Evolutionary conservation across 1,284 basidiomycete genomes (phyloP).

Genomic region (Marasmius fiardii): DNA sequence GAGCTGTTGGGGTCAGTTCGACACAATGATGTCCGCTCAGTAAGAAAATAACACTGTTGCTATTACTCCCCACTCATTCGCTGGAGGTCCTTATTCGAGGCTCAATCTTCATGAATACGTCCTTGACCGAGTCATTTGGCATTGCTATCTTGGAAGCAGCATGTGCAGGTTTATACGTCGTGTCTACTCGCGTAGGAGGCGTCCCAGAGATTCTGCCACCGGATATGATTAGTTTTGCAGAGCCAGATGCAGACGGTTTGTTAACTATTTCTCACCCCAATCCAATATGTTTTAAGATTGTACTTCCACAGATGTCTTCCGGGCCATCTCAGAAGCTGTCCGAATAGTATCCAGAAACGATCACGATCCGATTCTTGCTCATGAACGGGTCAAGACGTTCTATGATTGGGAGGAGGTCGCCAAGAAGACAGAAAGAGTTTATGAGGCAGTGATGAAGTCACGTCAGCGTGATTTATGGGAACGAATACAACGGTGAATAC

Average conservation of each 20-base stretch:
- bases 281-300: neutral
- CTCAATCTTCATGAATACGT: constrained; percentile 93
- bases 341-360: constrained; percentile 60
- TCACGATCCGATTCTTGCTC: constrained; percentile 80
- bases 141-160: constrained; percentile 97
- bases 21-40: constrained; percentile 81
- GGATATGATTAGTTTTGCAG: constrained; percentile 93
- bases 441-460: constrained; percentile 62
- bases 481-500: constrained; percentile 63
- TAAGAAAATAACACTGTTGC: constrained; percentile 30
- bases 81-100: constrained; percentile 81
- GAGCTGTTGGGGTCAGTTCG: constrained; percentile 82
- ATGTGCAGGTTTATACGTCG: constrained; percentile 91
- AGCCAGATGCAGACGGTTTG: constrained; percentile 79
- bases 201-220: constrained; percentile 93
- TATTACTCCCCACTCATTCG: neutral
- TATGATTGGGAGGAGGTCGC: constrained; percentile 90
- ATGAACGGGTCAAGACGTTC: constrained; percentile 75
- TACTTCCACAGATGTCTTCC: constrained; percentile 68
- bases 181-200: constrained; percentile 92
- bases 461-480: constrained; percentile 65
- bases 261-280: neutral
- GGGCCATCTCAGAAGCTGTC: constrained; percentile 82
- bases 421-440: constrained; percentile 80
- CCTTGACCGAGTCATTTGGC: constrained; percentile 95